These are phyloP conservation scores for Hyaloperonospora brassicae DNA, from an alignment of 352 stramenopile species.

Conservation along the genomic window DNA sequence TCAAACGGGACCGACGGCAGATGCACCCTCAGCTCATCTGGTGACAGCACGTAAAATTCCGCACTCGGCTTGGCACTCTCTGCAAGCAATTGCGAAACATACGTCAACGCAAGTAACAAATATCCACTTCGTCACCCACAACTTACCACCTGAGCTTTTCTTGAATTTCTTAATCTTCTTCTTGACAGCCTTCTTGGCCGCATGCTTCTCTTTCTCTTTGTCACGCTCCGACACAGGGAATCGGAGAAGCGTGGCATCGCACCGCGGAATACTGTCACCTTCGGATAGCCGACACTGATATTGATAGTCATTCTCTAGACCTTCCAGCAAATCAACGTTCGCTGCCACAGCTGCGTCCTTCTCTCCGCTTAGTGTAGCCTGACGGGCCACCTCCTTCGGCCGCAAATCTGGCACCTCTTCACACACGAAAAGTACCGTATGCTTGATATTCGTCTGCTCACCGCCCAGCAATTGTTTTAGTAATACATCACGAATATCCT, in stretches of 20 bases:
- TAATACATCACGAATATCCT: constrained; percentile 62
- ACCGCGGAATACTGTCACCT: constrained; percentile 67
- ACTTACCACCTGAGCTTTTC: constrained; percentile 43
- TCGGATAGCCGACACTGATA: constrained; percentile 53
- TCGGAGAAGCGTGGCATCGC: constrained; percentile 57
- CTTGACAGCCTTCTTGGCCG: constrained; percentile 72
- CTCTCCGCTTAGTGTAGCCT: neutral
- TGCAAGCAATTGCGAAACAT: constrained; percentile 9
- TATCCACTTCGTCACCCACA: neutral
- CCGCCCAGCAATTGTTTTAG: constrained; percentile 56
- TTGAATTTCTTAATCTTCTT: constrained; percentile 88
- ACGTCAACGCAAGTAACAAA: constrained; percentile 7
- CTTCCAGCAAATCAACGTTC: constrained; percentile 33
- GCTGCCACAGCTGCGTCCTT: constrained; percentile 4
- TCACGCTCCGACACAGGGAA: constrained; percentile 69
- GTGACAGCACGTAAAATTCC: constrained; percentile 72
- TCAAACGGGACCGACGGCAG: constrained; percentile 49
- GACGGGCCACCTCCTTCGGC: constrained; percentile 1
- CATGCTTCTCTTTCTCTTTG: constrained; percentile 68
- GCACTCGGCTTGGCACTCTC: constrained; percentile 41
- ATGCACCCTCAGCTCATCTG: constrained; percentile 49
- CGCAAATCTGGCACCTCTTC: constrained; percentile 58
- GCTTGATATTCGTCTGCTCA: constrained; percentile 49
- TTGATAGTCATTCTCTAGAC: constrained; percentile 29
- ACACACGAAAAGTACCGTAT: constrained; percentile 62